Evolutionary conservation across 2,329 filamentous ascomycete species (phyloP).

Genomic region (Lecanosticta acicola): DNA sequence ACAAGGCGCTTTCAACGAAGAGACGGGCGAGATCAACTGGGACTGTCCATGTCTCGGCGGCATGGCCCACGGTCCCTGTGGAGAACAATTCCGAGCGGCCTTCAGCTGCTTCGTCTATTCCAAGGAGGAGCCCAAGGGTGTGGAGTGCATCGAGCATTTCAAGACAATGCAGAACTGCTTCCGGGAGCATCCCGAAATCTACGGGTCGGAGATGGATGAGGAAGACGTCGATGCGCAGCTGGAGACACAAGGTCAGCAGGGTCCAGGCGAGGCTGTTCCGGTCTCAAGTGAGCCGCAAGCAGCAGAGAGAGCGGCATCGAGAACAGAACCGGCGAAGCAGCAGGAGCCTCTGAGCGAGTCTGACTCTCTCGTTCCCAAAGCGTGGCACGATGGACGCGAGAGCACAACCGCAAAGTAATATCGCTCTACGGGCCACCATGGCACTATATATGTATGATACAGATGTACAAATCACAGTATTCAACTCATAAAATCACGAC

Average conservation of each 20-base stretch:
- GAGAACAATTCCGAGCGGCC: slow-evolving; percentile 87
- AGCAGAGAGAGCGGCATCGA: slow-evolving; percentile 8
- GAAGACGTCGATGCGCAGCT: slow-evolving; percentile 52
- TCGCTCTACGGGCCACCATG: neutral
- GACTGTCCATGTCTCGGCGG: slow-evolving; percentile 95
- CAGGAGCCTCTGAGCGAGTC: slow-evolving; percentile 36
- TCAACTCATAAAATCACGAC: no score
- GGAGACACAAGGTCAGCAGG: slow-evolving; percentile 18
- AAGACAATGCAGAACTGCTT: slow-evolving; percentile 98
- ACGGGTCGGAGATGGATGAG: slow-evolving; percentile 79
- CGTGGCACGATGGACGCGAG: slow-evolving; percentile 39
- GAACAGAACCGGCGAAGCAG: slow-evolving; percentile 31
- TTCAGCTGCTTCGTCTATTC: slow-evolving; percentile 99
- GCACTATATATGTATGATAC: slow-evolving; percentile 15
- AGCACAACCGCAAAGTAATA: slow-evolving; percentile 5
- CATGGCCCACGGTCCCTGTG: slow-evolving; percentile 94
- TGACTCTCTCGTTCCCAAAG: slow-evolving; percentile 45
- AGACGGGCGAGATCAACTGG: slow-evolving; percentile 99
- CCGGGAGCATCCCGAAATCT: slow-evolving; percentile 83
- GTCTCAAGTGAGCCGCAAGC: slow-evolving; percentile 5
- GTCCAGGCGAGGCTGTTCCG: slow-evolving; percentile 4
- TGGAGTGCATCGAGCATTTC: slow-evolving; percentile 33
- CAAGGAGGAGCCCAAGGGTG: slow-evolving; percentile 76
- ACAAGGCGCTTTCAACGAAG: slow-evolving; percentile 93
- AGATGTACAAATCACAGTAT: slow-evolving; percentile 15